phyloP scores from a whole-genome alignment of 2,329 filamentous ascomycete species.

The Exutisphaerella laricina region DNA sequence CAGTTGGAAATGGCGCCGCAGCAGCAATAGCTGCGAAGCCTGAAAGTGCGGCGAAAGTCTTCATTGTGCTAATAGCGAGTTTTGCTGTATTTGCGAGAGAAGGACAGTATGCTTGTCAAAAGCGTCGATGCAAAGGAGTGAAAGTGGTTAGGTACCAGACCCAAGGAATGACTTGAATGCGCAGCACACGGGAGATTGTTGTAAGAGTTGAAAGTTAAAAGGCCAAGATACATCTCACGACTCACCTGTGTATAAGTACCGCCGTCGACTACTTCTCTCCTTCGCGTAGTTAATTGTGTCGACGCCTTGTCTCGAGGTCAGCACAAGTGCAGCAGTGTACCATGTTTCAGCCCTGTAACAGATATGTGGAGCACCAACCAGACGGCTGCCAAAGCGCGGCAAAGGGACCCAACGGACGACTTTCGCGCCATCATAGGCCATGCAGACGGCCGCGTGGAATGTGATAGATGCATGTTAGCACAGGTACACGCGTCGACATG shows the following conservation, averaged over 20 bases:
- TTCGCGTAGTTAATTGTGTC: too few relatives aligned
- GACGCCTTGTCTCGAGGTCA: neutral
- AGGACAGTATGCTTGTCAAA: neutral
- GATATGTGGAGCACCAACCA: neutral
- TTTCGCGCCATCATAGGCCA: neutral
- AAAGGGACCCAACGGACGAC: neutral
- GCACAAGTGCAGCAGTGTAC: neutral
- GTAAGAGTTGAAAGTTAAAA: neutral
- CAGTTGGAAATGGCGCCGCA: slow-evolving; percentile 5
- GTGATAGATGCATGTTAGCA: neutral
- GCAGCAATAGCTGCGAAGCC: slow-evolving; percentile 6
- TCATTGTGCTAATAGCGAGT: too few relatives aligned
- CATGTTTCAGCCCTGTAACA: neutral
- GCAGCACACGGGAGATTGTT: slow-evolving; percentile 1
- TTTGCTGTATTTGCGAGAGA: neutral
- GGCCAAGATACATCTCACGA: neutral
- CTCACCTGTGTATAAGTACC: slow-evolving; percentile 1
- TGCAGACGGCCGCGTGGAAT: neutral
- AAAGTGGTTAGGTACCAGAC: slow-evolving; percentile 7
- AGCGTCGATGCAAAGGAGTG: neutral
- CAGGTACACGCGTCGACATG: neutral
- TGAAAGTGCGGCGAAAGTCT: slow-evolving; percentile 4
- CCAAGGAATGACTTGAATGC: slow-evolving; percentile 1
- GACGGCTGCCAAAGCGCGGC: neutral
- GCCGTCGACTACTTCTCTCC: too few relatives aligned